phyloP scores from a whole-genome alignment of 352 stramenopile genomes.

The Elongisporangium anandrum region DNA sequence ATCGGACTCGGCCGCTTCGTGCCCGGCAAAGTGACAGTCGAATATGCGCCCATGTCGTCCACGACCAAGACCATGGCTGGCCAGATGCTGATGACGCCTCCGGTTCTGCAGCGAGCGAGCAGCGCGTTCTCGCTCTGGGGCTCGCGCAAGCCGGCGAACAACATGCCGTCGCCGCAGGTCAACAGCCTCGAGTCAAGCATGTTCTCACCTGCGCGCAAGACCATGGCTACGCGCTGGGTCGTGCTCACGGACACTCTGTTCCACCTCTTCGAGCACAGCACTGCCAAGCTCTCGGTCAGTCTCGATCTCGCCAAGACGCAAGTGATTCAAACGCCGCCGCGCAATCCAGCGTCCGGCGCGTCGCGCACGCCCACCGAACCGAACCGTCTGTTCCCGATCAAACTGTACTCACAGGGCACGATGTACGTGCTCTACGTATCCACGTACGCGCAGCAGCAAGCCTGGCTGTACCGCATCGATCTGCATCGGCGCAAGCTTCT shows the following conservation, averaged over 20 bases:
- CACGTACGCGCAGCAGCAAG: slow-evolving; percentile 70
- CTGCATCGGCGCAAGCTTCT: slow-evolving; percentile 64
- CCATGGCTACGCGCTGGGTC: slow-evolving; percentile 65
- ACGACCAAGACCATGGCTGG: slow-evolving; percentile 65
- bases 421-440: slow-evolving; percentile 78
- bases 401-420: slow-evolving; percentile 61
- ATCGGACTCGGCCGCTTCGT: slow-evolving; percentile 67
- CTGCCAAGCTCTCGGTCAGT: slow-evolving; percentile 60
- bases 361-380: slow-evolving; percentile 29
- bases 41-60: slow-evolving; percentile 54
- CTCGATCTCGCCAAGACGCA: slow-evolving; percentile 79
- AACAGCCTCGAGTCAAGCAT: not conserved
- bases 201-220: slow-evolving; percentile 36
- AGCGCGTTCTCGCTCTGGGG: slow-evolving; percentile 59
- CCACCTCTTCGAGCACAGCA: slow-evolving; percentile 75
- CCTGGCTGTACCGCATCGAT: slow-evolving; percentile 81
- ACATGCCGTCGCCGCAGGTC: slow-evolving; percentile 30
- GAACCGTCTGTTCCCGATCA: slow-evolving; percentile 58
- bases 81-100: slow-evolving; percentile 65
- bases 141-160: slow-evolving; percentile 39
- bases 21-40: slow-evolving; percentile 47
- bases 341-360: not conserved
- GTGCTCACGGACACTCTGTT: slow-evolving; percentile 79
- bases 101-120: slow-evolving; percentile 28
- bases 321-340: slow-evolving; percentile 25